Evolutionary conservation across 2,329 filamentous ascomycete species (phyloP).

Genomic region (Xylaria sp.): DNA sequence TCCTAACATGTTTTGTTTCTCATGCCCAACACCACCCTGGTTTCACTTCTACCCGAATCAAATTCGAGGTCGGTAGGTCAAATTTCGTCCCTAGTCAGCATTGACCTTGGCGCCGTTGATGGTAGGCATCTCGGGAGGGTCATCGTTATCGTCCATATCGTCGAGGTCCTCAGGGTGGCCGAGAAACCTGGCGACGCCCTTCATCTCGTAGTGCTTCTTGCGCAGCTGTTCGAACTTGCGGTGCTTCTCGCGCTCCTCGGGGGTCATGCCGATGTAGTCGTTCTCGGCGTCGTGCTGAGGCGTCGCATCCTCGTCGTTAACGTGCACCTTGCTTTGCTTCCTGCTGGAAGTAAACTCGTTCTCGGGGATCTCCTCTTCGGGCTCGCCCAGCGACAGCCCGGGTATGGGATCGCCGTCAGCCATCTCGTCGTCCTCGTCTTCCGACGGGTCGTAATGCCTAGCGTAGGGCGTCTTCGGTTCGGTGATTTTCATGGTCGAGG

Average conservation of each 20-base stretch:
- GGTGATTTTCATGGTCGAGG: conserved; percentile 97
- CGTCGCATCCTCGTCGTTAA: conserved; percentile 69
- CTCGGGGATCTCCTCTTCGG: conserved; percentile 77
- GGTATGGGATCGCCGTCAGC: conserved; percentile 75
- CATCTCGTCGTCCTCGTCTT: conserved; percentile 83
- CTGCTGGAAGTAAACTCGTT: conserved; percentile 52
- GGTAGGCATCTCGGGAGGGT: conserved; percentile 53
- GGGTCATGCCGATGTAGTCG: conserved; percentile 63
- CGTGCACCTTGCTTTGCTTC: conserved; percentile 76
- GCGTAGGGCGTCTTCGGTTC: conserved; percentile 99
- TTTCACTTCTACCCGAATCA: not conserved
- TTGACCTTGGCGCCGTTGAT: conserved; percentile 46
- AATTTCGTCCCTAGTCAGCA: conserved; percentile 39
- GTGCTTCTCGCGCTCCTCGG: conserved; percentile 91
- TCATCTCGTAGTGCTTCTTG: conserved; percentile 99
- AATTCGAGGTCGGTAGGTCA: not conserved
- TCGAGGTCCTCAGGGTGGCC: conserved; percentile 77
- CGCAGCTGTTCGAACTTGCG: conserved; percentile 88
- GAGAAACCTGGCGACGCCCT: conserved; percentile 86
- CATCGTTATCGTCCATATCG: conserved; percentile 61
- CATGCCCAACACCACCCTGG: not conserved
- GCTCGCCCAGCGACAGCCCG: conserved; percentile 89
- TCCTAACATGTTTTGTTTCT: not conserved
- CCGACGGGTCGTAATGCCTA: conserved; percentile 87
- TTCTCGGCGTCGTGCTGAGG: conserved; percentile 70